Conservation (phyloP, 2,329 filamentous ascomycete species). For the Xylaria sp. region DNA sequence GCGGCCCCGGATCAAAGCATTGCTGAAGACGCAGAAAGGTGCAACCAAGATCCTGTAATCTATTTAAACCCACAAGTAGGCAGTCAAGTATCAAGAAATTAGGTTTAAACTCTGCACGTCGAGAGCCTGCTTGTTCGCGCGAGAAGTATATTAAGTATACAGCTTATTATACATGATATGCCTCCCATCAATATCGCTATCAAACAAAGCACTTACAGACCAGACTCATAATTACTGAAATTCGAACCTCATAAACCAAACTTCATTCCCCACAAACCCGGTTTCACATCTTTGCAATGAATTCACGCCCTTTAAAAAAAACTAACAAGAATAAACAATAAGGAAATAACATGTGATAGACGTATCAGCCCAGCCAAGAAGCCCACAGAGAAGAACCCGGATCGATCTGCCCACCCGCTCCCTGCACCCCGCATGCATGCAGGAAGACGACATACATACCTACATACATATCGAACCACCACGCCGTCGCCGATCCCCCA, state of each 20-base stretch:
- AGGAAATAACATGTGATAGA: background rate
- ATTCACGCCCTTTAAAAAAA: no score
- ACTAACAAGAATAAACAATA: no score
- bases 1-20: background rate
- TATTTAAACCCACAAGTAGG: no score
- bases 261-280: background rate
- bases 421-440: background rate
- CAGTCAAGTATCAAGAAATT: background rate
- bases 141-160: no score
- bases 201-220: no score
- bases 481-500: background rate
- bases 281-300: background rate
- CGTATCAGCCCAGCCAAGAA: background rate
- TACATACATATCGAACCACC: background rate
- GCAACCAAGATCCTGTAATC: background rate
- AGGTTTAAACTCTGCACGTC: background rate
- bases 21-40: background rate
- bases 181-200: no score
- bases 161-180: background rate
- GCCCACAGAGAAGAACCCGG: conserved; percentile 8
- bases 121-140: no score
- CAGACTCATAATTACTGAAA: no score
- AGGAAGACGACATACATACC: background rate
- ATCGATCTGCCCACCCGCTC: conserved; percentile 7
- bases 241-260: no score